These are phyloP conservation scores for Backusella parvicylindrica DNA, from an alignment of 192 early-diverging fungal species.

Conservation along the genomic window DNA sequence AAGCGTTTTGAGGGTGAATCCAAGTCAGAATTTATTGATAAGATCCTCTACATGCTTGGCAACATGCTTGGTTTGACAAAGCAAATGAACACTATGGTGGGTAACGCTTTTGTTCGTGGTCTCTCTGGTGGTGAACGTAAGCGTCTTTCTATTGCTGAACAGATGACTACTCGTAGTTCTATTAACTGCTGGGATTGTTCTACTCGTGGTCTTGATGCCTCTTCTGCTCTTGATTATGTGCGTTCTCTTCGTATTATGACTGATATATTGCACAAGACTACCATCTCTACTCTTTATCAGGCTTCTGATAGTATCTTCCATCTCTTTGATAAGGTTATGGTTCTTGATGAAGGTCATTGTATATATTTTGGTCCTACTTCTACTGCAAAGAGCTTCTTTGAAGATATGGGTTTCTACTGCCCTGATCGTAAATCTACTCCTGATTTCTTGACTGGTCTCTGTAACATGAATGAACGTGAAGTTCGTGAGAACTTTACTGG, in stretches of 20 bases:
- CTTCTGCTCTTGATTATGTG: conserved; percentile 77
- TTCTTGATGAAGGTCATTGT: conserved; percentile 65
- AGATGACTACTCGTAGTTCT: conserved; percentile 58
- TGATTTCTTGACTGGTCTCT: conserved; percentile 72
- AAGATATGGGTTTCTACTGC: conserved; percentile 56
- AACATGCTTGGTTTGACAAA: conserved; percentile 55
- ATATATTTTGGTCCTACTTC: conserved; percentile 66
- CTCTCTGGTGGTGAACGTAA: conserved; percentile 75
- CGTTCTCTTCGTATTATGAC: conserved; percentile 70
- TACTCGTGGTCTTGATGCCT: conserved; percentile 76
- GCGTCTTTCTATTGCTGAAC: conserved; percentile 75
- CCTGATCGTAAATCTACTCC: conserved; percentile 65
- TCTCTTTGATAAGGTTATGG: conserved; percentile 67
- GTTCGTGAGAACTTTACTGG: conserved; percentile 47
- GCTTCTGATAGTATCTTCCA: conserved; percentile 75
- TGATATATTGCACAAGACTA: conserved; percentile 63
- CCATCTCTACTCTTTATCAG: conserved; percentile 55
- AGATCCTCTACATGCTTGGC: conserved; percentile 46
- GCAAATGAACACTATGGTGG: conserved; percentile 66
- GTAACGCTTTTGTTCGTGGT: conserved; percentile 73
- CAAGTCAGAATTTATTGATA: conserved; percentile 45
- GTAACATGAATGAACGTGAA: conserved; percentile 54
- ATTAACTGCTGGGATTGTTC: conserved; percentile 59
- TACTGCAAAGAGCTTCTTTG: conserved; percentile 60
- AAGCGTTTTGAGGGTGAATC: conserved; percentile 44